phyloP scores from a whole-genome alignment of 208 protist species.

The Porcisia hertigi region DNA sequence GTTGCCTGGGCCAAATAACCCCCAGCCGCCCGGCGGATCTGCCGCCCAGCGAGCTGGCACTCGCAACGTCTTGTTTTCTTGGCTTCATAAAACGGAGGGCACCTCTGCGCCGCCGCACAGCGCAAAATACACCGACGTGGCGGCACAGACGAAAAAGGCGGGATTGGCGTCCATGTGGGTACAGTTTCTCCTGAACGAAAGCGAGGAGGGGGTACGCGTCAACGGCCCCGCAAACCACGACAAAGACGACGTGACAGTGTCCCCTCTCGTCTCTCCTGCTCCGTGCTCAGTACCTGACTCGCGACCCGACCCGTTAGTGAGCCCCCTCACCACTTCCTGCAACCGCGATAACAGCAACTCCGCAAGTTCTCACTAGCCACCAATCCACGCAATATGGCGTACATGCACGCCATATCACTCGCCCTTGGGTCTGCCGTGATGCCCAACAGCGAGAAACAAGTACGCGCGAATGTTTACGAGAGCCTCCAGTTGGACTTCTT shows the following conservation, averaged over 20 bases:
- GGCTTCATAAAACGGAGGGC: conserved; percentile 3
- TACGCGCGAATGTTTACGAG: neutral
- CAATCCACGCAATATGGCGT: neutral
- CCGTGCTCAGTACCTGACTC: neutral
- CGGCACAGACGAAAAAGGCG: conserved; percentile 1
- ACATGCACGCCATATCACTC: neutral
- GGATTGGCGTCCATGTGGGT: conserved; percentile 77
- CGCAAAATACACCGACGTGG: neutral
- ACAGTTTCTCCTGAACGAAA: conserved; percentile 82
- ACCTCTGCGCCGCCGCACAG: neutral
- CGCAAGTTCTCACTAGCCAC: neutral
- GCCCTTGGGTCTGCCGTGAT: neutral
- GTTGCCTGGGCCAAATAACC: conserved; percentile 74
- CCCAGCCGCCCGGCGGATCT: conserved; percentile 26
- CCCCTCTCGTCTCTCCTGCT: neutral
- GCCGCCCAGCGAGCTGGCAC: conserved; percentile 5
- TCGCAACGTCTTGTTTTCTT: conserved; percentile 36
- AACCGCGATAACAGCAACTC: neutral
- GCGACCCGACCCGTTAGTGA: neutral
- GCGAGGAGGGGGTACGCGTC: conserved; percentile 20
- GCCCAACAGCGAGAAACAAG: neutral
- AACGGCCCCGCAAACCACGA: neutral
- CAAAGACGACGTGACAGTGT: neutral
- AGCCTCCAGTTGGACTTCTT: neutral
- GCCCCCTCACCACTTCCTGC: neutral